Evolutionary conservation across 108 stramenopile species (phyloP), one percentile per base, ranked within the genome.

Genomic region (Skeletonema marinoi): DNA sequence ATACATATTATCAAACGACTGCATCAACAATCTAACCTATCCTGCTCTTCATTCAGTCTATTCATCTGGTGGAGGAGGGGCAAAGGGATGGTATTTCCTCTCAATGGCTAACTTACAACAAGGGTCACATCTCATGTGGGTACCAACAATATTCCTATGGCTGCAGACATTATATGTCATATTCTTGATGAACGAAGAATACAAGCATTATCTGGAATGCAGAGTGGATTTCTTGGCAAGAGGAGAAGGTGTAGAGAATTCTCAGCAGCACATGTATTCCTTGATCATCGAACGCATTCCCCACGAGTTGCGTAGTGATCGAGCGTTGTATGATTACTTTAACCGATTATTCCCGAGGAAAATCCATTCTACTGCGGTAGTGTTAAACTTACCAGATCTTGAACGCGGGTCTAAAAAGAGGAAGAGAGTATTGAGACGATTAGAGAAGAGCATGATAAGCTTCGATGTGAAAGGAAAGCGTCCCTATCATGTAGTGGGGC

Each of bases 241-340:
- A 56, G 94, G 92, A 16, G 82, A 77, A 19, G 81, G 71, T 11
- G 81, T 82, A 59, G 90, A 89, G 5, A 68, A 84, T 69, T 79
- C 89, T 6, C 91, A 86, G 56, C 88, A 89, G 72, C 90, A 96
- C 54, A 87, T 88, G 64, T 96, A 93, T 65, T 88, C 91, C 12
- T 61, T 97, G n/a, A 88, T 90, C 72, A 80, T 97, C 33, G 97
- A 97, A 76, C 80, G 90, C 58, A 90, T 97, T 42, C 97, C 97
- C 4, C 71, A 86, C 64, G 91, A 93, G 67, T 79, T 96, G 6
- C 87, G 92, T 68, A 89, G 89, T 70, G 93, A 95, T 58, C 75
- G 81, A 46, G 93, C 92, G 0, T 72, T 97, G 35, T 83, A 77
- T 67, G 93, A 92, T 61, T 97, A 96, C 71, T 97, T 97, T 72